These are phyloP conservation scores for Backusella parvicylindrica DNA, from an alignment of 192 early-diverging fungal species.

Conservation along the genomic window DNA sequence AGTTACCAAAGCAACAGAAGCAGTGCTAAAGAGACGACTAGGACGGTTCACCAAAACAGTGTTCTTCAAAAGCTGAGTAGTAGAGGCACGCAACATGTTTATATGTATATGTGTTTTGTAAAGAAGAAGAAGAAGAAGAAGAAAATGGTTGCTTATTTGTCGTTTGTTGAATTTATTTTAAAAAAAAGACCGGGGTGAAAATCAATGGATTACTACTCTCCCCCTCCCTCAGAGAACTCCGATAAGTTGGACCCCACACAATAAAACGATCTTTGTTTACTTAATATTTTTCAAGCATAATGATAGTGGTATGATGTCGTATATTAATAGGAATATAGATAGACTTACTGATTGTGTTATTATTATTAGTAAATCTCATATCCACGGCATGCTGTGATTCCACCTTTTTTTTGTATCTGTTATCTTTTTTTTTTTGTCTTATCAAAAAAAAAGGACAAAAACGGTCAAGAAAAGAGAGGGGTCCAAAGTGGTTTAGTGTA, in stretches of 20 bases:
- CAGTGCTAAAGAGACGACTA: conserved; percentile 31
- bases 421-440: background rate
- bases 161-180: conserved; percentile 1
- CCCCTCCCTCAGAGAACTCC: background rate
- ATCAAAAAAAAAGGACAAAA: background rate
- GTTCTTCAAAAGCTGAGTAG: conserved; percentile 16
- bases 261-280: background rate
- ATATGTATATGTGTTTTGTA: background rate
- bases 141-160: background rate
- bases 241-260: background rate
- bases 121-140: background rate
- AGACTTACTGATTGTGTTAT: background rate
- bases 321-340: too few species aligned
- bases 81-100: conserved; percentile 33
- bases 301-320: too few species aligned
- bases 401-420: background rate
- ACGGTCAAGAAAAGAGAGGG: background rate
- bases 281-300: background rate
- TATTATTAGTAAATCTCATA: too few species aligned
- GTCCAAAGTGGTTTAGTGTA: background rate
- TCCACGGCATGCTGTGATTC: too few species aligned
- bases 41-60: conserved; percentile 5
- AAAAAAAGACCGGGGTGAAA: conserved; percentile 7
- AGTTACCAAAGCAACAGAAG: conserved; percentile 29
- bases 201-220: background rate